Conservation (phyloP, 345 rosid species). For the Streptanthus diversifolius region DNA sequence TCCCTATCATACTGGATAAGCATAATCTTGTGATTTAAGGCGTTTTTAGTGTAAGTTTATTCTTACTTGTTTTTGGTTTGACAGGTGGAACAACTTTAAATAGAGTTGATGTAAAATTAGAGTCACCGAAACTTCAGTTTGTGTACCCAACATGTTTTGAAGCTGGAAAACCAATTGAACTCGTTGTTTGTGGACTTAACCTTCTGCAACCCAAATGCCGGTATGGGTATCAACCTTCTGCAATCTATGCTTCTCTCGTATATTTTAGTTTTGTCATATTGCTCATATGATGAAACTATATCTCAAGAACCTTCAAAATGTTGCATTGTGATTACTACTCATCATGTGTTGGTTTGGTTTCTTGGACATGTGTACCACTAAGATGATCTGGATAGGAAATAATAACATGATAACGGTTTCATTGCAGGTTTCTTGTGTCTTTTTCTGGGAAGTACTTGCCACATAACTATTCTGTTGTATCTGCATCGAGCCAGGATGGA, state of each 20-base stretch:
- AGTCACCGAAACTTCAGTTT: slow-evolving; percentile 73
- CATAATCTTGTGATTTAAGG: not conserved
- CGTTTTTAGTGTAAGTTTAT: not conserved
- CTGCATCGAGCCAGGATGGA: slow-evolving; percentile 40
- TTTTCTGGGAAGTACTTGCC: slow-evolving; percentile 84
- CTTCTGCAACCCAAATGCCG: slow-evolving; percentile 66
- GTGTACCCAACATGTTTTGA: slow-evolving; percentile 85
- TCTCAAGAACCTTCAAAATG: slow-evolving; percentile 11
- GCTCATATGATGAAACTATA: slow-evolving; percentile 6
- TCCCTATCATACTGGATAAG: not conserved
- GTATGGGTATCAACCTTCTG: slow-evolving; percentile 38
- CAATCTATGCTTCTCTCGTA: not conserved
- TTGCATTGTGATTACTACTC: slow-evolving; percentile 4
- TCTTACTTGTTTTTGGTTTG: not conserved
- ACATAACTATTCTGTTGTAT: slow-evolving; percentile 49
- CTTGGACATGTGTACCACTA: not conserved
- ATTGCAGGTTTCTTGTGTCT: slow-evolving; percentile 81
- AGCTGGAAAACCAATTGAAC: slow-evolving; percentile 88
- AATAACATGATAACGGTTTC: slow-evolving; percentile 9
- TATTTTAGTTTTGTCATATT: not conserved
- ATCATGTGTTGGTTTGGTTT: slow-evolving; percentile 2
- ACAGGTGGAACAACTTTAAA: slow-evolving; percentile 65
- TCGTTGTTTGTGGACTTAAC: slow-evolving; percentile 83
- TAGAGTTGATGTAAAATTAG: slow-evolving; percentile 50
- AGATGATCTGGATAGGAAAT: not conserved